Evolutionary conservation across 2,329 filamentous ascomycete species (phyloP), one percentile per base, ranked within the genome.

Genomic region (Fusarium subtropicale): DNA sequence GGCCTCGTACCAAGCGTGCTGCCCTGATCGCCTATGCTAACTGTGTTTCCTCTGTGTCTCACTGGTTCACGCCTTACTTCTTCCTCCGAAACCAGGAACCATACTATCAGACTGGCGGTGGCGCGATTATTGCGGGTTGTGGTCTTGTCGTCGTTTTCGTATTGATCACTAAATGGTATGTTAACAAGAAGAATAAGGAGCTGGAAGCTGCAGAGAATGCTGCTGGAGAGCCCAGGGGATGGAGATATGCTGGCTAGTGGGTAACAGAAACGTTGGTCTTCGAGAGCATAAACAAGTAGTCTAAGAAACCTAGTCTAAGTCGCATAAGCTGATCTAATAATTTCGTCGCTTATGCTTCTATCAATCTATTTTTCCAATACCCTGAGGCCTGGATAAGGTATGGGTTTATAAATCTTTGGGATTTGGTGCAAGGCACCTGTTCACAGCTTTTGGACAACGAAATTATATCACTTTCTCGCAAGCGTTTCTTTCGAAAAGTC

Each of bases 51-150:
- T 77, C 78, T 7, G 72, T 76, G 1, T 79, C 77, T 3, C 81
- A 82, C 38, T 82, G 80, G 80, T 82, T 81, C 52, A 80, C 76
- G 0, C 80, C 80, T 0, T 81, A 82, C 60, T 82, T 82, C 60
- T 77, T 76, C 42, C 66, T 76, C 0, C 65, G 68, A 5, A 70
- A 72, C 33, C 75, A 78, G 18, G 75, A 76, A 7, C 76, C 76
- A 3, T 75, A 74, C 22, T 78, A 77, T 24, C 70, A 75, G 38
- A 77, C 74, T 0, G 76, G 74, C 5, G 76, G 76, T 0, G 76
- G 75, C 3, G 64, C 64, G 1, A 76, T 77, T 10, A 71, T 77
- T 3, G 30, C 56, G 3, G 76, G 76, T 0, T 77, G 76, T 31
- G 56, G 75, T 4, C 66, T 73, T 0, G 57, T 71, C 3, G 56